Evolutionary conservation across 2,329 filamentous ascomycete genomes (phyloP).

Genomic region (Sporothrix dimorphospora): DNA sequence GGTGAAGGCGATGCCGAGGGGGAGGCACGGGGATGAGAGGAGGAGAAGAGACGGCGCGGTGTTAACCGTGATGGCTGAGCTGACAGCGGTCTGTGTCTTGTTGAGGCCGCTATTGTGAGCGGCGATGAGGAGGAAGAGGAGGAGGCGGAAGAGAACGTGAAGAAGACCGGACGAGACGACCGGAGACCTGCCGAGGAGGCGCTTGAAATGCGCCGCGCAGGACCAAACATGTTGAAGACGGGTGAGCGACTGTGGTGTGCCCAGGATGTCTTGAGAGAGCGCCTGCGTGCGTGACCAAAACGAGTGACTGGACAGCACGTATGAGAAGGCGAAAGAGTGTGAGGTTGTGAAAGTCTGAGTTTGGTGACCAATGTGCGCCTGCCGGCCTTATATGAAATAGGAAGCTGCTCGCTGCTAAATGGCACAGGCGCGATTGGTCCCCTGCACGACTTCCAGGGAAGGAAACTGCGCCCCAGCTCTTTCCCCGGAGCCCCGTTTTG

Average conservation of each 20-base stretch:
- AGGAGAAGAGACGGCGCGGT: not conserved
- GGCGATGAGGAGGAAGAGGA: not conserved
- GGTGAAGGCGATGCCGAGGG: not conserved
- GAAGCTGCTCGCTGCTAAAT: constrained; percentile 7
- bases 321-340: not conserved
- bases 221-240: not conserved
- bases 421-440: constrained; percentile 4
- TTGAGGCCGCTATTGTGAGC: not conserved
- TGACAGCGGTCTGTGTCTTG: not conserved
- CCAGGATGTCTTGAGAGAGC: not conserved
- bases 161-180: not conserved
- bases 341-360: not conserved
- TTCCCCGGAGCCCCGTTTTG: constrained; percentile 9
- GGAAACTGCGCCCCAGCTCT: not conserved
- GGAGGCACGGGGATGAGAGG: not conserved
- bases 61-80: not conserved
- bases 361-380: not conserved
- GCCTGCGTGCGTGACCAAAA: no score
- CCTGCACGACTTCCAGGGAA: not conserved
- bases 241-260: not conserved
- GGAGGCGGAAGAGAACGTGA: not conserved
- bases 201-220: not conserved
- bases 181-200: not conserved
- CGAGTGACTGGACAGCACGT: not conserved
- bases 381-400: constrained; percentile 4